Percentiles rank a stretch among this genome's conserved stretches.
Conservation (phyloP, 108 stramenopile genomes). For the Fistulifera pelliculosa region DNA sequence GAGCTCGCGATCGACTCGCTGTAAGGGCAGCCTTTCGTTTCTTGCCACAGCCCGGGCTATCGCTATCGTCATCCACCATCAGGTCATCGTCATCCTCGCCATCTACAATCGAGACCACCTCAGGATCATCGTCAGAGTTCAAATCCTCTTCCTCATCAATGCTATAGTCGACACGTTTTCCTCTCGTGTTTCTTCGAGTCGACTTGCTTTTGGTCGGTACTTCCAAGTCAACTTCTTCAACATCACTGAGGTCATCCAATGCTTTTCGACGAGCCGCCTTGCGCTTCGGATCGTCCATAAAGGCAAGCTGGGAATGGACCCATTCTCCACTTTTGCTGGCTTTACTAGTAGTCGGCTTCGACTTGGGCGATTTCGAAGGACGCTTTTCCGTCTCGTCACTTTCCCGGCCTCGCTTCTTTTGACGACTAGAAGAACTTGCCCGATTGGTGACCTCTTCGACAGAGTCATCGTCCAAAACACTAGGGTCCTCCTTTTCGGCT, state of each 20-base stretch:
- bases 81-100: background rate
- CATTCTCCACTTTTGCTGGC: background rate
- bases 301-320: background rate
- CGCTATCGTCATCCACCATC: slow-evolving; percentile 8
- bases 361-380: too few species aligned
- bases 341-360: background rate
- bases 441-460: too few species aligned
- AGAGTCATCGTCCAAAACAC: too few species aligned
- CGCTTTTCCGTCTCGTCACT: too few species aligned
- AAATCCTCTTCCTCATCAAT: slow-evolving; percentile 15
- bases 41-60: background rate
- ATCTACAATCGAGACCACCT: background rate
- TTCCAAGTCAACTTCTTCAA: too few species aligned
- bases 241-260: too few species aligned
- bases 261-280: too few species aligned
- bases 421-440: too few species aligned
- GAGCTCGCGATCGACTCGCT: background rate
- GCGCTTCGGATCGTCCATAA: background rate
- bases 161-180: slow-evolving; percentile 17
- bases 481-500: background rate
- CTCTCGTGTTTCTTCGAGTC: background rate
- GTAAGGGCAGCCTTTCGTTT: background rate
- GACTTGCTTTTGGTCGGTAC: background rate
- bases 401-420: too few species aligned
- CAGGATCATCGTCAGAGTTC: slow-evolving; percentile 18